Evolutionary conservation across 352 stramenopile species (phyloP).

Genomic region (Phytopythium mirpurense): DNA sequence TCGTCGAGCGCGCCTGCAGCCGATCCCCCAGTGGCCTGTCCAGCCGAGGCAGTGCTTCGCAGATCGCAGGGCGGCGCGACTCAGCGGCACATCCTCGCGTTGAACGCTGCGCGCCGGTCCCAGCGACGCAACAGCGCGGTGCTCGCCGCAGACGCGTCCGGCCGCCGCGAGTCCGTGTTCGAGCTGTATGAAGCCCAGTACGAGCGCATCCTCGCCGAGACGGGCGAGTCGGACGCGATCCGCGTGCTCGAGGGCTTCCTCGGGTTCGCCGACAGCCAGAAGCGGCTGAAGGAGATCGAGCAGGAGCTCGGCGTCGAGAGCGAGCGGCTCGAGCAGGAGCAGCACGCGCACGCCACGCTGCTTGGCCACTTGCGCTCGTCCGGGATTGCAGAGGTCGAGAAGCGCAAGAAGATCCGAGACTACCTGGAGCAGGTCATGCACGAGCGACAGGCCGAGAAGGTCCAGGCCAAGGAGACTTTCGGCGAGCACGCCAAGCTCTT

Average conservation of each 20-base stretch:
- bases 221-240: conserved; percentile 39
- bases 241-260: conserved; percentile 48
- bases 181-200: conserved; percentile 60
- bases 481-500: conserved; percentile 44
- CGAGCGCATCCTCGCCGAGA: conserved; percentile 39
- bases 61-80: not conserved
- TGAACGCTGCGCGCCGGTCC: not conserved
- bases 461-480: conserved; percentile 31
- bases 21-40: not conserved
- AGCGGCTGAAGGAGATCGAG: conserved; percentile 46
- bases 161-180: conserved; percentile 43
- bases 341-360: conserved; percentile 20
- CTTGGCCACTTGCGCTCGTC: conserved; percentile 37
- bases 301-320: conserved; percentile 25
- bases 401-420: conserved; percentile 51
- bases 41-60: not conserved
- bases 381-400: conserved; percentile 39
- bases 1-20: not conserved
- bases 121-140: conserved; percentile 24
- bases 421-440: conserved; percentile 41
- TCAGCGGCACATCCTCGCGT: conserved; percentile 2
- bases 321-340: conserved; percentile 21
- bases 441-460: conserved; percentile 29
- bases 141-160: conserved; percentile 14
- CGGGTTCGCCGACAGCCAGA: conserved; percentile 24